Base-by-base conservation (phyloP, 1,284 basidiomycete species). In the Tetrapyrgos nigripes region DNA sequence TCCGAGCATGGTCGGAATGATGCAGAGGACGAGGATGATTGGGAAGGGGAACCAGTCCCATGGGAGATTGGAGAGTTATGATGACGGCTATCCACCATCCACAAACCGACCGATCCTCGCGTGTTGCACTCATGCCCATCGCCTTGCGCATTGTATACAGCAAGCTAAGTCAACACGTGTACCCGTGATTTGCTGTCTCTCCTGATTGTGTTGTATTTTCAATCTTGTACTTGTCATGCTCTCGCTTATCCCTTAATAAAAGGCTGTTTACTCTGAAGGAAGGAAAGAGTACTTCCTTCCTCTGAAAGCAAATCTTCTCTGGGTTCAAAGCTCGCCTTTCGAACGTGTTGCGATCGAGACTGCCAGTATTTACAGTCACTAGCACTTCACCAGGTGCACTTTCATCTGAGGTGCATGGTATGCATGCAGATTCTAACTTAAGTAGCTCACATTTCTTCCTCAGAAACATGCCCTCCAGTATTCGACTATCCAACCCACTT, bases 1-100 rank as follows among this genome's bases (percentile, higher is more conserved):
- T 78, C 76, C 58, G 75, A 79, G 52, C 76, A 72, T 31, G 72
- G 71, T 71, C 77, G 75, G 55, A 74, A 79, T 54, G 76, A 71
- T 37, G 73, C 67, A 40, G 85, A 84, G 55, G 80, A 74, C 5
- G 88, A 88, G 68, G 89, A 91, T 49, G 91, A 92, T 62, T 92
- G 91, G 91, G 90, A 92, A 71, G 86, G 87, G 26, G 91, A 92
- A 70, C 87, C 88, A 37, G 80, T 91, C 40, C 87, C 90, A 60
- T 92, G 90, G 90, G 88, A 88, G 72, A 79, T 83, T 17, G 90
- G 85, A 50, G 90, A 92, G 68, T 67, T 92, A 68, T 91, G 77
- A 74, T 65, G 56, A 64, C 52, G 53, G 53, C 67, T 64, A 43
- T 60, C 14, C 45, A 17, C 19, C 9, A n/a, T 40, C 31, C n/a